Base-by-base conservation (phyloP, 306 rosid species). In the Cucumis hystrix region DNA sequence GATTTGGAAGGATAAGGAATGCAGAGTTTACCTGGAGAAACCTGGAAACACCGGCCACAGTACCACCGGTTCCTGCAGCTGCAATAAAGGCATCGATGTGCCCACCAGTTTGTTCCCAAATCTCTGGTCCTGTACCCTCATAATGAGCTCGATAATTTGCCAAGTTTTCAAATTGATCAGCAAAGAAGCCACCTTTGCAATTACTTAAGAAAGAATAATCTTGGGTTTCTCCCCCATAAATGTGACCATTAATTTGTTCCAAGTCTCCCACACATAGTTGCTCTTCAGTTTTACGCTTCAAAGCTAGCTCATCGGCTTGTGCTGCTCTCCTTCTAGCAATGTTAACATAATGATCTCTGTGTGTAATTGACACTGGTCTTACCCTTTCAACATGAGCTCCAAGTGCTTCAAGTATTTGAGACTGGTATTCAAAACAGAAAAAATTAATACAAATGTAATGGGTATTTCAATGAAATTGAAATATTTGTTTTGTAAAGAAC, bases 41-140 rank as follows among this genome's bases (percentile, higher is more conserved):
- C 65, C 57, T 85, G 76, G 97, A 89, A 82, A 89, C 93, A 64
- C 99, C 97, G 21, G 97, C 97, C 79, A 92, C 80, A 18, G 99
- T 95, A 52, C 97, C 97, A 76, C 99, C 99, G 1, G 97, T 95
- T 74, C 99, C 97, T 23, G 97, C 93, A 49, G 93, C 99, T 9
- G 91, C 97, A 77, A 95, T 87, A 77, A 92, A 92, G 33, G 92
- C 97, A 85, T 95, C 92, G 58, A 95, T 71, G 20, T 81, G 73
- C 49, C 93, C 96, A 41, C 83, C 79, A 0, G 92, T 87, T 83
- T 95, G 97, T 65, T 92, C 88, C 97, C 96, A 95, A 75, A 92
- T 92, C 87, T 95, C 97, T 75, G 97, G 97, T 55, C 98, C 98
- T 4, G 97, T 95, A 79, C 92, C 91, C 81, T 90, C 88, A 52